These are phyloP conservation scores for Trichoderma arundinaceum DNA, from an alignment of 2,329 filamentous ascomycete species.

Conservation along the genomic window DNA sequence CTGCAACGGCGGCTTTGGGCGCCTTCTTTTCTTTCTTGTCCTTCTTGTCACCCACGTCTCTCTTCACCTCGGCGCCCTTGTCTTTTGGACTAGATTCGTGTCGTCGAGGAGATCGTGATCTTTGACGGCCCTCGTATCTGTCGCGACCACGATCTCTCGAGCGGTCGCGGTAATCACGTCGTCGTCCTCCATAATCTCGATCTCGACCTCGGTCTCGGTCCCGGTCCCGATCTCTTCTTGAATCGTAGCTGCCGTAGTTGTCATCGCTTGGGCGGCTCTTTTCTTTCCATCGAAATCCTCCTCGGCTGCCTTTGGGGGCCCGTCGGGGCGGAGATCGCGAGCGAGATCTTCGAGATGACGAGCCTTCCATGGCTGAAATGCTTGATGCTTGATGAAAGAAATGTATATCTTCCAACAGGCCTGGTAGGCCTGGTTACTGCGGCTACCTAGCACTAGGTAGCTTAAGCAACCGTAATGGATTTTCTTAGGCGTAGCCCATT, in stretches of 20 bases:
- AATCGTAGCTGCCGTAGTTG: conserved; percentile 46
- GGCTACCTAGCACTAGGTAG: background rate
- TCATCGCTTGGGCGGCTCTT: conserved; percentile 57
- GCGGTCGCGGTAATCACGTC: conserved; percentile 54
- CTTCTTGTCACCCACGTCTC: conserved; percentile 50
- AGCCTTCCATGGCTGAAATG: conserved; percentile 37
- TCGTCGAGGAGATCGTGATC: conserved; percentile 34
- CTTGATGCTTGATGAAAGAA: background rate
- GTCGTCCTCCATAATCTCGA: conserved; percentile 40
- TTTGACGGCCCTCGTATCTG: conserved; percentile 35
- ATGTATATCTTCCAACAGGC: background rate
- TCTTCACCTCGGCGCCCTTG: conserved; percentile 45
- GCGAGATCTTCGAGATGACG: conserved; percentile 36
- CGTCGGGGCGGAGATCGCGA: conserved; percentile 40
- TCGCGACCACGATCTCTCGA: conserved; percentile 46
- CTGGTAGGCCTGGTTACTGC: background rate
- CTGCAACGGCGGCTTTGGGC: conserved; percentile 38
- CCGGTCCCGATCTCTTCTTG: conserved; percentile 42
- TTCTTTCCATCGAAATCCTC: conserved; percentile 66
- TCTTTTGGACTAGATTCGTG: conserved; percentile 44
- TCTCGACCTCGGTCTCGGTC: conserved; percentile 36
- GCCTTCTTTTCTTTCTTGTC: conserved; percentile 44
- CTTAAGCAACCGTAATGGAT: background rate
- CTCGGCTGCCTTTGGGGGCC: conserved; percentile 43
- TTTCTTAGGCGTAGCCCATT: background rate